A percentile compares a stretch with the other conserved stretches of the same genome.
Evolutionary conservation across 2,329 filamentous ascomycete species (phyloP).

Genomic region (Colletotrichum chlorophyti): DNA sequence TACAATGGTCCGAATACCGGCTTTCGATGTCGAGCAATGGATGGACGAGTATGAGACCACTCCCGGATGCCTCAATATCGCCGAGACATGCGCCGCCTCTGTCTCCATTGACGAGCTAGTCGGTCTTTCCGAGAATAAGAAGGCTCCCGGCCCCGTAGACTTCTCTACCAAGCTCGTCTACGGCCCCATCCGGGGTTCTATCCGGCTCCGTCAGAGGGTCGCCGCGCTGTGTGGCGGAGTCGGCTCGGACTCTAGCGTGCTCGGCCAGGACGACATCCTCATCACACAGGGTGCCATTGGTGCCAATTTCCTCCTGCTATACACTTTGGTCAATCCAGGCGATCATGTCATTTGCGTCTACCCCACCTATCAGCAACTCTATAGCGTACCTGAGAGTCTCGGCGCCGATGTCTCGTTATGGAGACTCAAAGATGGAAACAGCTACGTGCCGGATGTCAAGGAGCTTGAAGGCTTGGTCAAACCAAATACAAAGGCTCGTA

Average conservation of each 20-base stretch:
- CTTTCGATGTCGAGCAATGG: slow-evolving; percentile 76
- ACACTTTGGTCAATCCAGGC: slow-evolving; percentile 70
- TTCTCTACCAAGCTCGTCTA: slow-evolving; percentile 70
- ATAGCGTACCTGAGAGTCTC: slow-evolving; percentile 73
- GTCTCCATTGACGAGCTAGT: slow-evolving; percentile 74
- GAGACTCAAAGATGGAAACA: slow-evolving; percentile 68
- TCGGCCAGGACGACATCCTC: slow-evolving; percentile 65
- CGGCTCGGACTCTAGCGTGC: slow-evolving; percentile 20
- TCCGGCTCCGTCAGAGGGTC: slow-evolving; percentile 68
- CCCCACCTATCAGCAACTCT: slow-evolving; percentile 84
- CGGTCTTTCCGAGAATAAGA: slow-evolving; percentile 62
- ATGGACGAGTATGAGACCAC: slow-evolving; percentile 67
- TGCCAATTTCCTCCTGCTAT: slow-evolving; percentile 78
- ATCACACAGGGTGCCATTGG: slow-evolving; percentile 79
- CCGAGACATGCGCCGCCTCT: slow-evolving; percentile 80
- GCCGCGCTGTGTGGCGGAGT: slow-evolving; percentile 69
- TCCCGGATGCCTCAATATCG: slow-evolving; percentile 70
- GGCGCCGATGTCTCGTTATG: slow-evolving; percentile 79
- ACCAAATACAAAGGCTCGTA: slow-evolving; percentile 71
- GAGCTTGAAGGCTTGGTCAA: slow-evolving; percentile 70
- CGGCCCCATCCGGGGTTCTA: slow-evolving; percentile 74
- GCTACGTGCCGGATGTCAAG: slow-evolving; percentile 69
- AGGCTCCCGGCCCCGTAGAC: slow-evolving; percentile 48
- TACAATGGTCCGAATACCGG: slow-evolving; percentile 40
- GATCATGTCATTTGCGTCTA: slow-evolving; percentile 86